Base-by-base conservation (phyloP, 2,329 filamentous ascomycete genomes). In the Leptodontidium sp. region DNA sequence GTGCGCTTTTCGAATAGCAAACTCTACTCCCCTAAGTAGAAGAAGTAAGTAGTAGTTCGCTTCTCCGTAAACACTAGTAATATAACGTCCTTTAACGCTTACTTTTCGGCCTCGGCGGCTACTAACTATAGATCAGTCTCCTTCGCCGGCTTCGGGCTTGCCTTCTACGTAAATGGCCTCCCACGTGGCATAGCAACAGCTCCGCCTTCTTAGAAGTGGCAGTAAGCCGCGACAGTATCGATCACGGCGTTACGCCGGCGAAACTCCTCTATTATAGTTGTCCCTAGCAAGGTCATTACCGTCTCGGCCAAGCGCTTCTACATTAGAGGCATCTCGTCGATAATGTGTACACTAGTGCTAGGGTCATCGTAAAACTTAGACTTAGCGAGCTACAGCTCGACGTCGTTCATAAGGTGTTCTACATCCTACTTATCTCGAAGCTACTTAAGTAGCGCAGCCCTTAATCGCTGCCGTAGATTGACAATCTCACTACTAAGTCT, bases 211-310 rank as follows among this genome's bases (percentile, higher is more conserved):
- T 71, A 50, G 59, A 73, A 71, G 64, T 69, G 43, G 67, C 64
- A 74, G 67, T 77, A 77, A 63, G 68, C 66, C 71, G 72, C 69
- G 57, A 77, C 73, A 35, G 69, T 67, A 73, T 78, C 64, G 63
- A 79, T 78, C 49, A 73, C 72, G 53, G 72, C 69, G 24, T 75
- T 78, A 55, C 72, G 70, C 21, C 62, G 65, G 68, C 58, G 59
- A 43, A 70, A 66, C 67, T 72, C 68, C 62, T 70, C 59, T 57
- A 71, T 64, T 4, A 73, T 45, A 24, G 66, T 73, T 32, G 58
- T 72, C 8, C 71, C 68, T 38, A 67, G 74, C 26, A 78, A 70
- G 26, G 73, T 76, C 38, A 77, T 72, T 50, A n/a, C n/a, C n/a
- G n/a, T n/a, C n/a, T n/a, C n/a, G n/a, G n/a, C n/a, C n/a, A n/a